phyloP scores from a whole-genome alignment of 2,329 filamentous ascomycete genomes.

The Cytospora leucostoma region DNA sequence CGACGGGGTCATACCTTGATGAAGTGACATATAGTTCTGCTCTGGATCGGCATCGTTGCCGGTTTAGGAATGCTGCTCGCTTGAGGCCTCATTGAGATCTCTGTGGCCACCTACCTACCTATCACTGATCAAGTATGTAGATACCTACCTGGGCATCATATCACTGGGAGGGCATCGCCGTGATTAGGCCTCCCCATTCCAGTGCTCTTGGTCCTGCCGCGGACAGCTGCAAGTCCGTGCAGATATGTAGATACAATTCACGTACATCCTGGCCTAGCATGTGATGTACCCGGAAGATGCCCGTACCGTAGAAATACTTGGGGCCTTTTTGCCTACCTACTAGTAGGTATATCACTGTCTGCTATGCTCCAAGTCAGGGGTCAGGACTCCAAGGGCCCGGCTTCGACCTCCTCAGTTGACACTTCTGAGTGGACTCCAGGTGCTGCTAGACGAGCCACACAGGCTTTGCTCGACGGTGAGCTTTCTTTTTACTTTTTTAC shows the following conservation, averaged over 20 bases:
- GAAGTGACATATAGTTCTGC: background rate
- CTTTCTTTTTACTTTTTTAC: background rate
- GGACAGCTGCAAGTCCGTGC: background rate
- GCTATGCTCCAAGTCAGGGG: constrained; percentile 9
- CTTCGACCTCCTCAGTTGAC: constrained; percentile 26
- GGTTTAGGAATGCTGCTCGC: background rate
- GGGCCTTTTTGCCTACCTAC: background rate
- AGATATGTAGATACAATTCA: background rate
- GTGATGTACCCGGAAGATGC: constrained; percentile 6
- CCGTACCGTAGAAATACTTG: background rate
- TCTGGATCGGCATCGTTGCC: background rate
- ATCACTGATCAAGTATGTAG: no score
- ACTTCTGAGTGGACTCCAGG: background rate
- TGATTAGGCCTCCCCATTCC: no score
- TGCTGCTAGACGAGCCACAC: constrained; percentile 5
- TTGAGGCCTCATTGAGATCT: background rate
- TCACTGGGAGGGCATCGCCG: no score
- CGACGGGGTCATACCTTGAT: background rate
- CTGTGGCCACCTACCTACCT: background rate
- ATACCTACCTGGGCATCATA: no score
- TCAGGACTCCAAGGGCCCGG: constrained; percentile 10
- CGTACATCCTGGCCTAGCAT: no score
- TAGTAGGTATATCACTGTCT: background rate
- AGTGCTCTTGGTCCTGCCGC: no score
- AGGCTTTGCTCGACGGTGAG: background rate